phyloP scores from a whole-genome alignment of 1,284 basidiomycete species.

The Trametes hirsuta region DNA sequence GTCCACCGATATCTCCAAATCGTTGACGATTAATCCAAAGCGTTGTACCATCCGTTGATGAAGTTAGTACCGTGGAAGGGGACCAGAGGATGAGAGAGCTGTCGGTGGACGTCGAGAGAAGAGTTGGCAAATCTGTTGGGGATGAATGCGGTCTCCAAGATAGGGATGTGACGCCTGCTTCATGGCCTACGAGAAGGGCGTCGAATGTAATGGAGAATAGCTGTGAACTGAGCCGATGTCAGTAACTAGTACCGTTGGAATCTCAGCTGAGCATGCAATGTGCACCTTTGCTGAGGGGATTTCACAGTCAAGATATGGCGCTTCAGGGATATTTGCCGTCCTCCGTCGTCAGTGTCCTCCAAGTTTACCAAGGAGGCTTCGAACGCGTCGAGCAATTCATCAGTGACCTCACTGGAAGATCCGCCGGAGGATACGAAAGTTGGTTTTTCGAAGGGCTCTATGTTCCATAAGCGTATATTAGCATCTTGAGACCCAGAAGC shows the following conservation, averaged over 20 bases:
- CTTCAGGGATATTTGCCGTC: slow-evolving; percentile 83
- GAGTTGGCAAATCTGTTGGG: slow-evolving; percentile 44
- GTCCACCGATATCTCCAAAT: slow-evolving; percentile 91
- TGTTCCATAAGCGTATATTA: slow-evolving; percentile 89
- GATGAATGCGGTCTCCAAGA: slow-evolving; percentile 65
- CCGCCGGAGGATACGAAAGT: slow-evolving; percentile 22
- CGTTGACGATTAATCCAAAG: slow-evolving; percentile 90
- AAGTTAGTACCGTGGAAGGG: slow-evolving; percentile 57
- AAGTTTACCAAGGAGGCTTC: slow-evolving; percentile 78
- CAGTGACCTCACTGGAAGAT: slow-evolving; percentile 43
- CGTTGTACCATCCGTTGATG: slow-evolving; percentile 47
- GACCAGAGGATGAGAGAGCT: slow-evolving; percentile 94
- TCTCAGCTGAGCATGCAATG: not conserved
- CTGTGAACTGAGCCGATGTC: slow-evolving; percentile 44
- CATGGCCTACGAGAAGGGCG: slow-evolving; percentile 90
- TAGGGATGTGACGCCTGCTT: slow-evolving; percentile 87
- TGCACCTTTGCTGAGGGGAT: slow-evolving; percentile 52
- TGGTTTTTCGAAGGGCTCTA: slow-evolving; percentile 48
- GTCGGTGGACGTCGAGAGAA: slow-evolving; percentile 90
- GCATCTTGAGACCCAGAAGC: slow-evolving; percentile 94
- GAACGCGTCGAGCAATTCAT: slow-evolving; percentile 86
- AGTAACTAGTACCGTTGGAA: not conserved
- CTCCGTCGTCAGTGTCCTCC: slow-evolving; percentile 65
- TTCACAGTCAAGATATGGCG: slow-evolving; percentile 76
- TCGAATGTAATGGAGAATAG: slow-evolving; percentile 86